Conservation (phyloP, 805 yeast genomes). For the Ogataea chonburiensis region DNA sequence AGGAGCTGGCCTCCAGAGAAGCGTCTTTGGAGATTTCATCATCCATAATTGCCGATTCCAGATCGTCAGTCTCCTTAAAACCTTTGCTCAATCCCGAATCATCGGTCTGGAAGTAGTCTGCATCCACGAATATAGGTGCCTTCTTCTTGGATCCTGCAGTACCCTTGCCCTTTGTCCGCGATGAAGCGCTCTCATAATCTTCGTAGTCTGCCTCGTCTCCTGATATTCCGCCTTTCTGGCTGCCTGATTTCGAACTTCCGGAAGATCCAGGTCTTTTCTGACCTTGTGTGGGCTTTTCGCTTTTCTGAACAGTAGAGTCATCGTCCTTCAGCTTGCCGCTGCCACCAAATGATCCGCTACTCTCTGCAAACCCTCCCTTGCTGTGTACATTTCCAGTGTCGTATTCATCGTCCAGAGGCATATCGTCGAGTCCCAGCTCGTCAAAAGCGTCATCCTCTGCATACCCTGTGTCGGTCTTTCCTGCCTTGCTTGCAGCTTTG, state of each 20-base stretch:
- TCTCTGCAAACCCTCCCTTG: conserved; percentile 28
- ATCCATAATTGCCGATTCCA: conserved; percentile 11
- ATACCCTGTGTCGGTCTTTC: conserved; percentile 9
- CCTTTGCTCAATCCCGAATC: conserved; percentile 26
- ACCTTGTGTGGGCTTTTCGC: neutral
- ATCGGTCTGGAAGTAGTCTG: conserved; percentile 24
- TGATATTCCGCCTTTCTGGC: too few relatives aligned
- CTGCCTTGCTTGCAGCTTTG: conserved; percentile 12
- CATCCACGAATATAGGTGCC: conserved; percentile 16
- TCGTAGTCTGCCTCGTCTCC: too few relatives aligned
- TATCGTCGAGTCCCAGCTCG: conserved; percentile 1
- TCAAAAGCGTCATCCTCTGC: conserved; percentile 1
- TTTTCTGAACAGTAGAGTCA: neutral
- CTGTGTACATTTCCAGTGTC: conserved; percentile 2
- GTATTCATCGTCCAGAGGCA: conserved; percentile 15
- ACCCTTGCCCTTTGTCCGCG: neutral
- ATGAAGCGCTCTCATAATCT: too few relatives aligned
- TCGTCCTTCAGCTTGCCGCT: neutral
- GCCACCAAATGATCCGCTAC: conserved; percentile 16
- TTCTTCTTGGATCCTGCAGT: conserved; percentile 5
- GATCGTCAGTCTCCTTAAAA: conserved; percentile 27
- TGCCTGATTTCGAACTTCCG: too few relatives aligned
- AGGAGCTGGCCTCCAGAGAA: conserved; percentile 6
- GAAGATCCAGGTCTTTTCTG: neutral
- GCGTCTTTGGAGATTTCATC: conserved; percentile 6